Conservation (phyloP, 106 monocot genomes). For the Platanthera guangdongensis region DNA sequence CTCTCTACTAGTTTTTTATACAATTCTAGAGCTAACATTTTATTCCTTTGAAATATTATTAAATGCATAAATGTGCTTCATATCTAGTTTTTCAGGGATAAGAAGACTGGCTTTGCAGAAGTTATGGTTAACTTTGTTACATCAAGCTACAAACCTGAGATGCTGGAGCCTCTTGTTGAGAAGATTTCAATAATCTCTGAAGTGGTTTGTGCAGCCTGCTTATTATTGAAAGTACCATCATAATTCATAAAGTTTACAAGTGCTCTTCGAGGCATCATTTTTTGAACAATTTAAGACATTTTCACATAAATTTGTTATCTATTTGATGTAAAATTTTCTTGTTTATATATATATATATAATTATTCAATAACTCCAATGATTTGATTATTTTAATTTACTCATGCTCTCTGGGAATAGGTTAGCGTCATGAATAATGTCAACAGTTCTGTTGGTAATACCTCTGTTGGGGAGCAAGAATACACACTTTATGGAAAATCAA, state of each 20-base stretch:
- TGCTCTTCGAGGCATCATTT: background rate
- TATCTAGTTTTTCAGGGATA: constrained; percentile 50
- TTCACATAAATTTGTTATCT: background rate
- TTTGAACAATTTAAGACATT: background rate
- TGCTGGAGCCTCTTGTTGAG: constrained; percentile 63
- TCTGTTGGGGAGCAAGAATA: constrained; percentile 87
- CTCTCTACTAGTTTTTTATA: background rate
- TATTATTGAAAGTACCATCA: background rate
- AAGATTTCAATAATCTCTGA: constrained; percentile 63
- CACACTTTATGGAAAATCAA: constrained; percentile 72
- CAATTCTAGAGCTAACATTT: background rate
- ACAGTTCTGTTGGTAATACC: constrained; percentile 83
- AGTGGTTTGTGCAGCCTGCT: constrained; percentile 56
- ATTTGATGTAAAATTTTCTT: no score
- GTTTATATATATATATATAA: no score
- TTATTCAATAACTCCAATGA: background rate
- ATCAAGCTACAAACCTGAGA: constrained; percentile 55
- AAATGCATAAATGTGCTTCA: background rate
- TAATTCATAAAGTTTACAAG: background rate
- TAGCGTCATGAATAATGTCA: constrained; percentile 94
- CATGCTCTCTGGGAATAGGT: constrained; percentile 35
- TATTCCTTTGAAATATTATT: background rate
- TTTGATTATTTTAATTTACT: background rate
- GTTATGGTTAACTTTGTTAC: constrained; percentile 99
- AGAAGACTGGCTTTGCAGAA: constrained; percentile 48